Percentiles rank a stretch among this genome's conserved stretches.
Conservation (phyloP, 164 flowering plant genomes). For the Warburgia ugandensis region DNA sequence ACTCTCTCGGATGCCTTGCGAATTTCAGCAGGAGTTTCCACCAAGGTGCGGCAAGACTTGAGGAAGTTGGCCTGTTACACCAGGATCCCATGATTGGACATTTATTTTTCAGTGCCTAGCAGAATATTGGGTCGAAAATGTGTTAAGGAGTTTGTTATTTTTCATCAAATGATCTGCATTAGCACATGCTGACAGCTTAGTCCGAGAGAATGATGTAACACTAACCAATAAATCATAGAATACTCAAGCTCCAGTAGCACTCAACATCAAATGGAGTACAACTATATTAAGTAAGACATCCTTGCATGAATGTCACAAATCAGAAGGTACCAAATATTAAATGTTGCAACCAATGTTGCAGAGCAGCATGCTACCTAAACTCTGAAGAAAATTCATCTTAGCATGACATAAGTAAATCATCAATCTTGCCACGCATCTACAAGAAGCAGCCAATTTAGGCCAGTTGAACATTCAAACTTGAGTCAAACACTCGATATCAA, state of each 20-base stretch:
- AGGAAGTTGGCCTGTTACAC: constrained; percentile 66
- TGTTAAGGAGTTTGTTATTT: not conserved
- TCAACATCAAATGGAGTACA: not conserved
- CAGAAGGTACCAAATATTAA: not conserved
- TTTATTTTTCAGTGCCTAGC: not conserved
- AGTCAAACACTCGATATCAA: not conserved
- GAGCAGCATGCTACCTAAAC: not conserved
- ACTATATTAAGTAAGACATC: not conserved
- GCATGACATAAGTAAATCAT: not conserved
- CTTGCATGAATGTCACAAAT: not conserved
- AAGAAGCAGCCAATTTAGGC: not conserved
- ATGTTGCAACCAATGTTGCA: not conserved
- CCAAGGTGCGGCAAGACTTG: constrained; percentile 71
- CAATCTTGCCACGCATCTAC: not conserved
- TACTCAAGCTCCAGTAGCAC: not conserved
- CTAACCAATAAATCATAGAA: not conserved
- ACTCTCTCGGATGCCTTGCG: constrained; percentile 33
- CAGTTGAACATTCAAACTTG: not conserved
- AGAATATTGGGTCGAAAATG: no score
- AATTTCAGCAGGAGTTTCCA: constrained; percentile 70
- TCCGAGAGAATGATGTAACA: no score
- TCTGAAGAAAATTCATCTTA: no score
- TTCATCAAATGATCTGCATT: not conserved
- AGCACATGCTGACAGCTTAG: not conserved
- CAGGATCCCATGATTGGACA: not conserved